phyloP scores from a whole-genome alignment of 2,329 filamentous ascomycete genomes.

The Fusarium newnesense region DNA sequence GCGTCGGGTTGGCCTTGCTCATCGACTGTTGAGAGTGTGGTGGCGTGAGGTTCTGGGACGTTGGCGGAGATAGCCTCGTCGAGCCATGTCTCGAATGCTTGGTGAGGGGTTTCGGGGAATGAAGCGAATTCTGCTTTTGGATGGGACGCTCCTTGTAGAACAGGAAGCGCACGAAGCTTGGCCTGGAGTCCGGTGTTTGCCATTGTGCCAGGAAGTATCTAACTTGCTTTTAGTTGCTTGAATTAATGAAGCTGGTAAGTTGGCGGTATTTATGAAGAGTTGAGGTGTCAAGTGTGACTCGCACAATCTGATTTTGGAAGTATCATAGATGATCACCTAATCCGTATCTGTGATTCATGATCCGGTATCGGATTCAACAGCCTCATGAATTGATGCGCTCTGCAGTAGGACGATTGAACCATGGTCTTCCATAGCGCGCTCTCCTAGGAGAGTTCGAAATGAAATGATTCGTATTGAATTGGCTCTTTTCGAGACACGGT shows the following conservation, averaged over 20 bases:
- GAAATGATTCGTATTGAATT: rapidly evolving
- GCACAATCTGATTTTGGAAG: neutral
- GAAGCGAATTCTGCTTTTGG: neutral
- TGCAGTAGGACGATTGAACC: rapidly evolving
- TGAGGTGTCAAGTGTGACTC: neutral
- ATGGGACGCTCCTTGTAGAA: neutral
- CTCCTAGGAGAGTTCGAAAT: rapidly evolving
- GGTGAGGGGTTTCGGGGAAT: constrained; percentile 5
- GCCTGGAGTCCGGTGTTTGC: neutral
- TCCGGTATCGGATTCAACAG: neutral
- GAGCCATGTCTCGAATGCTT: neutral
- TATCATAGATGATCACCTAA: neutral
- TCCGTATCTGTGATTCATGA: neutral
- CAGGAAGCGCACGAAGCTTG: neutral
- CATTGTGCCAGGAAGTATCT: neutral
- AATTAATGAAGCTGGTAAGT: neutral
- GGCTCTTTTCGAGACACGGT: rapidly evolving
- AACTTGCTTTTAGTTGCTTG: rapidly evolving
- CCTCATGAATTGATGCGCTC: rapidly evolving
- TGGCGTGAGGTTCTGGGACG: constrained; percentile 6
- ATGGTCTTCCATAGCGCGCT: rapidly evolving
- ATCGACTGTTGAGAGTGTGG: constrained; percentile 1
- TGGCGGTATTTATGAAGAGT: neutral
- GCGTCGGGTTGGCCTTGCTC: neutral
- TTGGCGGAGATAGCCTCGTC: neutral